A percentile compares a stretch with the other conserved stretches of the same genome.
phyloP scores from a whole-genome alignment of 139 green algal genomes.

The Chlamydomonas sp. region DNA sequence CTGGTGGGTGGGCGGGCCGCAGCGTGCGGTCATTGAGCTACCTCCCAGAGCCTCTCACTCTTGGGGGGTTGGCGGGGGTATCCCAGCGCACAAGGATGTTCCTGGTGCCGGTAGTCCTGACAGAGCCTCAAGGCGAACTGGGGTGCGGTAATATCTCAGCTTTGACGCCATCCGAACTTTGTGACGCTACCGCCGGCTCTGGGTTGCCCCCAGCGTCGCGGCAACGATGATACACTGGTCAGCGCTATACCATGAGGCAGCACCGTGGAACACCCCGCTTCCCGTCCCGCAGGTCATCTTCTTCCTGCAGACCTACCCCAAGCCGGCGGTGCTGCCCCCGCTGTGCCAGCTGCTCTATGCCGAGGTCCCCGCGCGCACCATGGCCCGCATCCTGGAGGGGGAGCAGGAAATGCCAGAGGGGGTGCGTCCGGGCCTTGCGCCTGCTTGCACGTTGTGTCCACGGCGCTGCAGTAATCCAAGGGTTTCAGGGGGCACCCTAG shows the following conservation, averaged over 20 bases:
- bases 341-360: constrained; percentile 35
- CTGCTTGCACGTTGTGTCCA: no score
- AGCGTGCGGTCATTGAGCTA: background rate
- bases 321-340: constrained; percentile 32
- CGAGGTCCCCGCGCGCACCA: background rate
- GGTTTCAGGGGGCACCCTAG: no score
- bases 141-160: no score
- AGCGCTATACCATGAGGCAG: background rate
- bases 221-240: background rate
- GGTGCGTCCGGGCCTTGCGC: background rate
- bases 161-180: no score
- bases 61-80: background rate
- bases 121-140: no score
- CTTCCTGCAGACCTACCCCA: constrained; percentile 19
- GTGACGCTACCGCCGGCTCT: no score
- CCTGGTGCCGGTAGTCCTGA: no score
- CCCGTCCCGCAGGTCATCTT: constrained; percentile 31
- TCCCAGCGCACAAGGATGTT: background rate
- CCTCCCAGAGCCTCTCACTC: no score
- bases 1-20: constrained; percentile 52
- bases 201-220: background rate
- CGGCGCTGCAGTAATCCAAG: no score
- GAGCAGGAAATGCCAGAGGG: background rate
- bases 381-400: constrained; percentile 20
- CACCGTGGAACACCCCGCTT: no score